Base-by-base conservation (phyloP, 2,329 filamentous ascomycete genomes). In the Penicillium sp. region DNA sequence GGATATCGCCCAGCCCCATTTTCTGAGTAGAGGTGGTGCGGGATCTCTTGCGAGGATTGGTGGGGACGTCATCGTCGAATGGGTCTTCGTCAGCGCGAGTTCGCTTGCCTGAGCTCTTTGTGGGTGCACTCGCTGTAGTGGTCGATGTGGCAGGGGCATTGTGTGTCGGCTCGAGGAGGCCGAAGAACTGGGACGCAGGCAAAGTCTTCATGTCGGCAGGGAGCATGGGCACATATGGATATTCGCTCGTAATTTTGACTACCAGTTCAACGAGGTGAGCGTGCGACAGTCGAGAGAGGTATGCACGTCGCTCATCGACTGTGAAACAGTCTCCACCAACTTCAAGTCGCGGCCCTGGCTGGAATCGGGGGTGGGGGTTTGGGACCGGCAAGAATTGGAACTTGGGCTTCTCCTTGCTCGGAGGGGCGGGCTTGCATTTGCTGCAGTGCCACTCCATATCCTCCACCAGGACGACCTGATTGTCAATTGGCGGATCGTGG, bases 401-500 rank as follows among this genome's bases (percentile, higher is more conserved):
- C 66, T 74, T 72, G 59, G 72, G 72, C 31, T 69, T 67, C 11
- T 73, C 51, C n/a, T 12, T 59, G 47, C 67, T 78, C 67, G 74
- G 78, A 80, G 79, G 52, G 75, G 80, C 73, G 80, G 84, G 49
- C 70, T 76, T 58, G 72, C 91, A 94, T 31, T 83, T 79, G 6
- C 77, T 77, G 69, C 91, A 95, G 69, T 87, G 85, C 90, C 91
- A 95, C 64, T 88, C 85, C 60, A 85, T 85, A 62, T 86, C 84
- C 63, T 87, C 81, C 61, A 90, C 84, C 38, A 82, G 82, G 49
- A 93, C 84, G 20, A 89, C 85, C 17, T 88, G 85, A 62, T 88
- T 84, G n/a, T 84, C 82, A 61, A 96, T 90, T 8, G 84, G 83
- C 1, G 91, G 91, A 59, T 90, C 84, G 73, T 96, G 91, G 70